Evolutionary conservation across 495 filamentous ascomycete species (phyloP), one percentile per base, ranked within the genome.

Genomic region (Penicillium riverlandense): DNA sequence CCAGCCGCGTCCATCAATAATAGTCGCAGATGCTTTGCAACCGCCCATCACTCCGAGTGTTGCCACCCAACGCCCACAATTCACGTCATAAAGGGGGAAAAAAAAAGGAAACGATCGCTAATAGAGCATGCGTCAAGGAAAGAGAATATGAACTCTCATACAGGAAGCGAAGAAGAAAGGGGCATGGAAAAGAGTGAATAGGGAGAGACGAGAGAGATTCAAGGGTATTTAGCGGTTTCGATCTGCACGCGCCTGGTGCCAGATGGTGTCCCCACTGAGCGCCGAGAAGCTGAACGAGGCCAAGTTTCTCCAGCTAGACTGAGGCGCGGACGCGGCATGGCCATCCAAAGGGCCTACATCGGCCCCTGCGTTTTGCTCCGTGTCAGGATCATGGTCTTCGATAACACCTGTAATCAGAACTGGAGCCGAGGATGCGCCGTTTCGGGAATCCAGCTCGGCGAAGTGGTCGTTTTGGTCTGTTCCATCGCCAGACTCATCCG

Each of bases 201-300:
- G 38, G 40, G 40, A 48, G 35, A 52, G 39, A 48, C 35, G 32
- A 44, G 29, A 11, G 29, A 22, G 28, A 38, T 8, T 40, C 22
- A 6, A 12, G 35, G 33, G 13, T 31, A 15, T 12, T 66, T 57
- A 77, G 54, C 67, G 53, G 41, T 66, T 69, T 32, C 69, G 63
- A 40, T 77, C 69, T 11, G 59, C 53, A 49, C 62, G 63, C 43
- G 60, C 58, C 47, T 72, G 72, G 43, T 74, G 70, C 68, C 74
- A 73, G 31, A 71, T 70, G 8, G 65, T 69, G 41, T 77, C 73
- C 8, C 74, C 74, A 38, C 63, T 76, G 7, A 78, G 66, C 7
- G 69, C 69, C 6, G 71, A 74, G 37, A 73, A 65, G 45, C 68
- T 76, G 7, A 74, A 44, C 0, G 71, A 66, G 11, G 69, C 59